phyloP scores from a whole-genome alignment of 768 basidiomycete species.

The Tulasnella sp. region DNA sequence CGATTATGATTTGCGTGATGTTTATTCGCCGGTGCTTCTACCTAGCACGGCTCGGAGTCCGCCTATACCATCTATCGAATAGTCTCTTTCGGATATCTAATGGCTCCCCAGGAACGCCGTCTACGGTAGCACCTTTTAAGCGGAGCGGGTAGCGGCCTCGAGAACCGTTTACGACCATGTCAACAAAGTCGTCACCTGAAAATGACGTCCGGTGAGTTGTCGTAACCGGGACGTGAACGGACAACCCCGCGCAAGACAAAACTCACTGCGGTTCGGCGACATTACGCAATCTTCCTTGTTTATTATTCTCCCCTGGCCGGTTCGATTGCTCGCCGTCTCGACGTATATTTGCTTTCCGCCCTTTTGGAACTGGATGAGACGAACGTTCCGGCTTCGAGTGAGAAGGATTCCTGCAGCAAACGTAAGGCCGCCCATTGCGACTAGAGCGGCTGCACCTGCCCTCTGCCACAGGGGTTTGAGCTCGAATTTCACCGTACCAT shows the following conservation, averaged over 20 bases:
- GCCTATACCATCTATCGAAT: not conserved
- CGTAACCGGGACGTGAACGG: not conserved
- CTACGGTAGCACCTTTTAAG: slow-evolving; percentile 1
- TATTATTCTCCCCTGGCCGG: not conserved
- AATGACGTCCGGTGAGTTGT: not conserved
- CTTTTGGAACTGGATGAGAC: not conserved
- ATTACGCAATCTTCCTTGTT: slow-evolving; percentile 13
- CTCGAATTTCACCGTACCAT: slow-evolving; percentile 11
- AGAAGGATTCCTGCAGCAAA: slow-evolving; percentile 9
- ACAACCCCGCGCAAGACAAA: not conserved
- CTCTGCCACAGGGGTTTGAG: slow-evolving; percentile 10
- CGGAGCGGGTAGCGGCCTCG: not conserved
- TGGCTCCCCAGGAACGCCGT: not conserved
- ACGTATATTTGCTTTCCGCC: slow-evolving; percentile 10
- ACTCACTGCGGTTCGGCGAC: slow-evolving; percentile 10
- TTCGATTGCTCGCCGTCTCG: slow-evolving; percentile 1
- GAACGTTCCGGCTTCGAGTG: slow-evolving; percentile 8
- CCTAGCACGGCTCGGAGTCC: not conserved
- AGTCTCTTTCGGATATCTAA: slow-evolving; percentile 3
- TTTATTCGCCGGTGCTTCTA: too few species aligned
- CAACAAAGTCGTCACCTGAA: slow-evolving; percentile 7
- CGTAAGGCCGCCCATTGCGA: not conserved
- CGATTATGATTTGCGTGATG: not conserved
- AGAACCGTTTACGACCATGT: slow-evolving; percentile 7
- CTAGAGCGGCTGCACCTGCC: not conserved